A percentile compares a stretch with the other conserved stretches of the same genome.
These are phyloP conservation scores for Verticillium isaacii DNA, from an alignment of 2,329 filamentous ascomycete species.

Conservation along the genomic window DNA sequence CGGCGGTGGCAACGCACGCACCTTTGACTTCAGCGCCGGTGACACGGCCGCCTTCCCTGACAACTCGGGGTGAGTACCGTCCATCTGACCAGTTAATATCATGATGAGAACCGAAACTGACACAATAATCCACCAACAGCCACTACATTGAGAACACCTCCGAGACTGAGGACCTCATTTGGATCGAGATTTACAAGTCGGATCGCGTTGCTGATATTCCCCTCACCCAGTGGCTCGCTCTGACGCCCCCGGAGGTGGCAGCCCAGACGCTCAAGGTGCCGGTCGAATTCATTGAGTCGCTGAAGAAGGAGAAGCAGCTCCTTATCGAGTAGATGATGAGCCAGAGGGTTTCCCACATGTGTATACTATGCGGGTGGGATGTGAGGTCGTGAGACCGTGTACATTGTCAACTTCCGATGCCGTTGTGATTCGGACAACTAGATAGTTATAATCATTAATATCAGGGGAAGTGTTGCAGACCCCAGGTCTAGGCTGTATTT, in stretches of 20 bases:
- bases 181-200: constrained; percentile 66
- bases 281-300: constrained; percentile 45
- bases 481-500: background rate
- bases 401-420: background rate
- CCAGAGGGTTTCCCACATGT: background rate
- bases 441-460: background rate
- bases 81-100: background rate
- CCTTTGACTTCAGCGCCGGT: constrained; percentile 63
- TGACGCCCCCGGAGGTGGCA: constrained; percentile 60
- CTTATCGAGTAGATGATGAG: constrained; percentile 25
- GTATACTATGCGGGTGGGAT: background rate
- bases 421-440: background rate
- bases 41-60: constrained; percentile 66
- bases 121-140: constrained; percentile 18
- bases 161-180: constrained; percentile 57
- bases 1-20: constrained; percentile 54
- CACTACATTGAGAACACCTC: constrained; percentile 69
- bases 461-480: background rate
- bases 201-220: constrained; percentile 63
- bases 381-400: background rate
- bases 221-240: constrained; percentile 63
- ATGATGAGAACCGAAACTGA: background rate
- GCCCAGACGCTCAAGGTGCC: constrained; percentile 56
- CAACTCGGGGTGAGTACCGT: constrained; percentile 36
- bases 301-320: constrained; percentile 63